A percentile compares a stretch with the other conserved stretches of the same genome.
phyloP scores from a whole-genome alignment of 768 basidiomycete genomes.

The Mycena capillaripes region DNA sequence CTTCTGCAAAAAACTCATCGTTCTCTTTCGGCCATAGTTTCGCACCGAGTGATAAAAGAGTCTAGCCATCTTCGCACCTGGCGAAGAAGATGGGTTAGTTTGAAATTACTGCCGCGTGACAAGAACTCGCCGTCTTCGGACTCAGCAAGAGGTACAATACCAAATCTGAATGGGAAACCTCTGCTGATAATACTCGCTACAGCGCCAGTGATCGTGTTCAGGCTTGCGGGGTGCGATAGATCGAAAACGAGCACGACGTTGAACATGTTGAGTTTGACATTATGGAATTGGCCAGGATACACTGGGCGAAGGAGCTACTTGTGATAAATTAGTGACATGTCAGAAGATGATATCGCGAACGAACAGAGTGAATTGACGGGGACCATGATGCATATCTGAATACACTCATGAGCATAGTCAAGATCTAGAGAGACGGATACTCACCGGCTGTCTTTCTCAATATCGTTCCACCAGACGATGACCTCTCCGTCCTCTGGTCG shows the following conservation, averaged over 20 bases:
- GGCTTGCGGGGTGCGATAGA: slow-evolving; percentile 70
- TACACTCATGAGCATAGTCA: not conserved
- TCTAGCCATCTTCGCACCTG: slow-evolving; percentile 79
- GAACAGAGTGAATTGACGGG: slow-evolving; percentile 64
- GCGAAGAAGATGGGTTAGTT: not conserved
- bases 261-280: slow-evolving; percentile 82
- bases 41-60: slow-evolving; percentile 78
- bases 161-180: slow-evolving; percentile 85
- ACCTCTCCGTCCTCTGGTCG: slow-evolving; percentile 80
- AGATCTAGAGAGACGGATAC: slow-evolving; percentile 38
- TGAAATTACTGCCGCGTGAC: not conserved
- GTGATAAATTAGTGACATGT: not conserved
- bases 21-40: slow-evolving; percentile 71
- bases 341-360: slow-evolving; percentile 37
- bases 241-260: slow-evolving; percentile 89
- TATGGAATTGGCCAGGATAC: slow-evolving; percentile 85
- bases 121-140: slow-evolving; percentile 56
- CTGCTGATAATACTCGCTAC: slow-evolving; percentile 81
- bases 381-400: slow-evolving; percentile 67
- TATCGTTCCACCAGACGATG: slow-evolving; percentile 91
- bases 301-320: slow-evolving; percentile 79
- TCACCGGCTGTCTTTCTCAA: slow-evolving; percentile 85
- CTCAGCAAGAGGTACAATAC: slow-evolving; percentile 82
- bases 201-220: slow-evolving; percentile 75
- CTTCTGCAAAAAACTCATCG: slow-evolving; percentile 71